These are phyloP conservation scores for Ceriops zippeliana DNA, from an alignment of 345 rosid genomes.

Conservation along the genomic window DNA sequence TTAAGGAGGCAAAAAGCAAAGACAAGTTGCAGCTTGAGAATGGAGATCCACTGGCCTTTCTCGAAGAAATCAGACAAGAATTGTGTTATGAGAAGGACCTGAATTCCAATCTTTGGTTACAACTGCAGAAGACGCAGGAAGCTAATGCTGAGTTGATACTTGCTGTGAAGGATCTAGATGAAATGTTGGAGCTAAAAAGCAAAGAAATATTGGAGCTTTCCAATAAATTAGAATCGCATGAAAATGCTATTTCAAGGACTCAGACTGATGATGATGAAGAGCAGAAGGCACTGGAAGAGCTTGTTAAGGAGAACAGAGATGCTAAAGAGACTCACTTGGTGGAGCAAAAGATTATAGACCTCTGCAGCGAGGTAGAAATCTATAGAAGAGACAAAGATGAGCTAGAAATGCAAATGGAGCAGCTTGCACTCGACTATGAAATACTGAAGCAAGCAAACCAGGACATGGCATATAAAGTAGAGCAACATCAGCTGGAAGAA, in stretches of 20 bases:
- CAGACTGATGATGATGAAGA: constrained; percentile 74
- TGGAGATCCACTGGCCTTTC: constrained; percentile 24
- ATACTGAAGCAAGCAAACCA: constrained; percentile 88
- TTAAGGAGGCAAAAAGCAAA: constrained; percentile 22
- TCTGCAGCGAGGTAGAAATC: constrained; percentile 69
- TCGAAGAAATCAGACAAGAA: constrained; percentile 32
- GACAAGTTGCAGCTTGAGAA: constrained; percentile 15
- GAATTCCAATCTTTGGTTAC: constrained; percentile 27
- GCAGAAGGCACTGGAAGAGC: constrained; percentile 77
- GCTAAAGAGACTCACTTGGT: constrained; percentile 45
- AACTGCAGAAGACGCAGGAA: constrained; percentile 78
- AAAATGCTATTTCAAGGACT: constrained; percentile 29
- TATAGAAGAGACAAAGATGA: constrained; percentile 79
- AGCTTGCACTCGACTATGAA: constrained; percentile 94
- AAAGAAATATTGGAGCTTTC: constrained; percentile 31
- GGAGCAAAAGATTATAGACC: constrained; percentile 67
- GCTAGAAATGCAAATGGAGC: constrained; percentile 90
- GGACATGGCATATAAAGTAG: constrained; percentile 58
- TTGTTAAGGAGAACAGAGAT: constrained; percentile 66
- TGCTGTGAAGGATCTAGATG: constrained; percentile 84
- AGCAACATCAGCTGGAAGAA: constrained; percentile 83
- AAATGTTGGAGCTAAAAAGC: constrained; percentile 60
- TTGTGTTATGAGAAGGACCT: constrained; percentile 30
- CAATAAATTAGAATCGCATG: constrained; percentile 25
- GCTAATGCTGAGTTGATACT: constrained; percentile 85